These are phyloP conservation scores for Boletus semigastroideus DNA, from an alignment of 1,284 basidiomycete genomes.

Conservation along the genomic window DNA sequence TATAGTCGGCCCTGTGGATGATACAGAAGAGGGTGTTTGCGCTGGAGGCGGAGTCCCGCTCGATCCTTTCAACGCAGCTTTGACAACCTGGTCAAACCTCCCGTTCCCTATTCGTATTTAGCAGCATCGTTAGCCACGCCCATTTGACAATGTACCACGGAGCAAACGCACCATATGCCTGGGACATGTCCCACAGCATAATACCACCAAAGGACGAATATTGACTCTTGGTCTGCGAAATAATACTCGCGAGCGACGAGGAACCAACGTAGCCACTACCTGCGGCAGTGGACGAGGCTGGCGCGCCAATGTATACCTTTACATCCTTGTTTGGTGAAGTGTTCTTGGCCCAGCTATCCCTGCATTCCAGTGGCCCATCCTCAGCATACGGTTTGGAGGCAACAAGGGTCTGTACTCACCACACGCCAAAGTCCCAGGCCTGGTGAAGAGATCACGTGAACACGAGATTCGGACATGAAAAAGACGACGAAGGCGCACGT, in stretches of 20 bases:
- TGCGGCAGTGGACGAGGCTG: slow-evolving; percentile 49
- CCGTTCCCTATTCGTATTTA: slow-evolving; percentile 44
- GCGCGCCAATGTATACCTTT: slow-evolving; percentile 65
- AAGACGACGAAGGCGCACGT: slow-evolving; percentile 32
- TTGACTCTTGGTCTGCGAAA: slow-evolving; percentile 42
- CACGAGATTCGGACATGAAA: not conserved
- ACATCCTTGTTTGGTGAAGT: slow-evolving; percentile 56
- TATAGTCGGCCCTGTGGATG: not conserved
- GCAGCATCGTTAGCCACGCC: not conserved
- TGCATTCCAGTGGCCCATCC: slow-evolving; percentile 17
- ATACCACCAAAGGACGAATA: slow-evolving; percentile 68
- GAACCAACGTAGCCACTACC: slow-evolving; percentile 51
- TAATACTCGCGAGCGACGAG: slow-evolving; percentile 44
- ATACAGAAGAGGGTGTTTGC: slow-evolving; percentile 12
- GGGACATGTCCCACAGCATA: slow-evolving; percentile 68
- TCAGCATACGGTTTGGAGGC: not conserved
- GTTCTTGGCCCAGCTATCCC: slow-evolving; percentile 65
- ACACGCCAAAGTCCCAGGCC: slow-evolving; percentile 52
- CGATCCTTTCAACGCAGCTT: slow-evolving; percentile 44
- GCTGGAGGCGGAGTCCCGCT: slow-evolving; percentile 5
- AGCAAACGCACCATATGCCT: slow-evolving; percentile 47
- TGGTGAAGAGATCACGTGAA: slow-evolving; percentile 15
- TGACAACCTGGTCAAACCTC: slow-evolving; percentile 51
- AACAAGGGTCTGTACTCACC: slow-evolving; percentile 38
- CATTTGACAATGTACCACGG: not conserved